Evolutionary conservation across 2,329 filamentous ascomycete species (phyloP).

Genomic region (Stemphylium vesicarium): DNA sequence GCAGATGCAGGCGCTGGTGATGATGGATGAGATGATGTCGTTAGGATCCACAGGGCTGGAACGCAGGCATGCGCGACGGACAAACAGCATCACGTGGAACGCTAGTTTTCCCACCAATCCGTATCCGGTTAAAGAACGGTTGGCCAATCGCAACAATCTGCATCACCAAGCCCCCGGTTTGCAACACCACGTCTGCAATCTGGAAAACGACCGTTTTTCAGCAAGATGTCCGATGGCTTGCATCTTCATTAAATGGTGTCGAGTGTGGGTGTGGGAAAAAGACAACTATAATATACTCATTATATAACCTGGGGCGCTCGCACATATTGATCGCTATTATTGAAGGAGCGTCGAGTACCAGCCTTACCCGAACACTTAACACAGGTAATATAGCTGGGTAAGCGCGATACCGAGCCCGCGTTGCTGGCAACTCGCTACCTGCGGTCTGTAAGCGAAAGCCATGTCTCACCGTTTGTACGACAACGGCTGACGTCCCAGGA

Average conservation of each 20-base stretch:
- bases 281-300: neutral
- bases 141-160: slow-evolving; percentile 11
- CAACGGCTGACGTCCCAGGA: slow-evolving; percentile 6
- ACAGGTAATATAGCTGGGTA: slow-evolving; percentile 19
- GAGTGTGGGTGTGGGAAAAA: no score
- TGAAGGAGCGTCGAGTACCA: slow-evolving; percentile 2
- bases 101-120: slow-evolving; percentile 22
- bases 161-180: slow-evolving; percentile 3
- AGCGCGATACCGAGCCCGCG: slow-evolving; percentile 15
- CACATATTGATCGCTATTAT: slow-evolving; percentile 4
- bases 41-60: slow-evolving; percentile 2
- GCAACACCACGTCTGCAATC: slow-evolving; percentile 8
- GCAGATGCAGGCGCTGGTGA: slow-evolving; percentile 7
- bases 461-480: slow-evolving; percentile 18
- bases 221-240: no score
- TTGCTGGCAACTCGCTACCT: slow-evolving; percentile 18
- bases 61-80: neutral
- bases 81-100: slow-evolving; percentile 21
- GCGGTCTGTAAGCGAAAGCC: slow-evolving; percentile 21
- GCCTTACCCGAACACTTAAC: slow-evolving; percentile 16
- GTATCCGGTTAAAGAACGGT: slow-evolving; percentile 17
- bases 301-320: neutral
- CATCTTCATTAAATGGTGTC: no score
- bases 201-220: no score
- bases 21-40: slow-evolving; percentile 8